phyloP scores from a whole-genome alignment of 2,329 filamentous ascomycete genomes.

The Botrytis pseudocinerea region DNA sequence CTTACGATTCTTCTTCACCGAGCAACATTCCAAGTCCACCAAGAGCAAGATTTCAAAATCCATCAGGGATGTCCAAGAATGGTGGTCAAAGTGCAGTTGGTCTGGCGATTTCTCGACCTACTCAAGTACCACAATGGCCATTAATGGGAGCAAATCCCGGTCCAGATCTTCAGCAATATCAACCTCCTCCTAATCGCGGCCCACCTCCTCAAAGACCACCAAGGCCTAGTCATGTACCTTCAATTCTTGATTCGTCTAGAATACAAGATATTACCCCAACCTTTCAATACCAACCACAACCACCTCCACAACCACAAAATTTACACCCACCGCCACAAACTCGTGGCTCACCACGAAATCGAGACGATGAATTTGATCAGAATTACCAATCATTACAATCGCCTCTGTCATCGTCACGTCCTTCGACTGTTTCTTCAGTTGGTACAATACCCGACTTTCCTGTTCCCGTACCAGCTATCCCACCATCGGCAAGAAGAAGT shows the following conservation, averaged over 20 bases:
- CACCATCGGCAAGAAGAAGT: slow-evolving; percentile 47
- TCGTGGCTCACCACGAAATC: slow-evolving; percentile 24
- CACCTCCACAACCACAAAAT: slow-evolving; percentile 6
- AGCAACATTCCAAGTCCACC: slow-evolving; percentile 26
- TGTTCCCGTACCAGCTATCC: slow-evolving; percentile 33
- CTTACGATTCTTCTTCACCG: slow-evolving; percentile 29
- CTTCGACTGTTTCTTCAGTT: slow-evolving; percentile 54
- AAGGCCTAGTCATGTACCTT: slow-evolving; percentile 60
- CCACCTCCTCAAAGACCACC: slow-evolving; percentile 59
- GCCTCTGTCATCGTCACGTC: slow-evolving; percentile 52
- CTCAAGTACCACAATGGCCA: slow-evolving; percentile 57
- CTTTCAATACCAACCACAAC: slow-evolving; percentile 47
- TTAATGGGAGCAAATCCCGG: slow-evolving; percentile 41
- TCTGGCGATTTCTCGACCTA: slow-evolving; percentile 51
- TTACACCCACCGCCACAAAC: slow-evolving; percentile 42
- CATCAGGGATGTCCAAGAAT: slow-evolving; percentile 28
- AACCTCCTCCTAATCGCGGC: slow-evolving; percentile 52
- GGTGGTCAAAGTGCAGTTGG: slow-evolving; percentile 35
- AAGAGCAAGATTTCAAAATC: slow-evolving; percentile 34
- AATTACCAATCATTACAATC: slow-evolving; percentile 35
- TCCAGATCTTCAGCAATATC: slow-evolving; percentile 45
- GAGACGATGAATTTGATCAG: slow-evolving; percentile 17
- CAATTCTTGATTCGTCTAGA: slow-evolving; percentile 56
- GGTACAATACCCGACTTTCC: slow-evolving; percentile 58
- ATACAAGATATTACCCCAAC: slow-evolving; percentile 57